Base-by-base conservation (phyloP, 1,139 yeast genomes). In the Yamadazyma taylorii region DNA sequence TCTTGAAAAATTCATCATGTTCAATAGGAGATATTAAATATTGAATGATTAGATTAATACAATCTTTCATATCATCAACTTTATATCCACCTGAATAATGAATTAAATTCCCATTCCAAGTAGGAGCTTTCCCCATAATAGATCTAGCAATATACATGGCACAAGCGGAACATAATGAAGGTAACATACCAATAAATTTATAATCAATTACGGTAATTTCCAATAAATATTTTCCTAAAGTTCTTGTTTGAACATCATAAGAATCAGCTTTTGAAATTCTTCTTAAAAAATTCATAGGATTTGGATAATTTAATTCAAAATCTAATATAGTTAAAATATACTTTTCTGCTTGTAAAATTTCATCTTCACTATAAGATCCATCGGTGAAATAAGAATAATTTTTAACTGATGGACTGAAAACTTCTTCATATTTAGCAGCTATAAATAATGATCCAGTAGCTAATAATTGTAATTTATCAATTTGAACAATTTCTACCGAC, bases 391-490 rank as follows among this genome's bases (percentile, higher is more conserved):
- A 85, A 10, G 95, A 90, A 62, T 88, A 89, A 63, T 88, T 86
- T 50, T 81, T 79, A 39, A 89, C 87, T 28, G 94, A 81, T 12
- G 97, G 97, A 8, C 92, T 79, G 56, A 86, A 86, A 33, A 90
- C 96, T 63, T 90, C 97, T 65, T 90, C 97, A 58, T 87, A 89
- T 64, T 92, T 92, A 17, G 97, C 92, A 24, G 97, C 96, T 48
- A 90, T 85, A 61, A 90, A 88, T 47, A 92, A 63, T 16, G 95
- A 81, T 1, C 96, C 89, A 1, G 96, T 85, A 10, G 97, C 97
- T 33, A 90, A 79, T 40, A 90, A 71, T 67, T 92, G 98, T 41
- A 92, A 69, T 63, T 87, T 81, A 55, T 85, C 90, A 43, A 89
- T 78, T 51, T 85, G 88, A 28, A 89, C 95, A 34, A 78, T 73